These are phyloP conservation scores for Rossbeevera mucosa DNA, from an alignment of 768 basidiomycete species.

Conservation along the genomic window DNA sequence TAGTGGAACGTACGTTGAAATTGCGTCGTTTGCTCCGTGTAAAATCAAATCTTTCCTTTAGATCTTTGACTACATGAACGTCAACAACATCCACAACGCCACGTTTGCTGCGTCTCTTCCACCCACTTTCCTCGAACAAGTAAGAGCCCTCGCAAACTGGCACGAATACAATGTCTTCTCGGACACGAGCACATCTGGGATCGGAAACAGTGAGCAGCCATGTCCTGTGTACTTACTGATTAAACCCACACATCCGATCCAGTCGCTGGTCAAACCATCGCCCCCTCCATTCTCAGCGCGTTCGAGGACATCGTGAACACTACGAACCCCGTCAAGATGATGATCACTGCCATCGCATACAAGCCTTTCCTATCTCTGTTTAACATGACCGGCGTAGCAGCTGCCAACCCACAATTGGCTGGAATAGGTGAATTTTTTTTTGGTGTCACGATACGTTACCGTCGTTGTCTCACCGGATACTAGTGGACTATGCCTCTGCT, in stretches of 20 bases:
- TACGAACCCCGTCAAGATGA: conserved; percentile 51
- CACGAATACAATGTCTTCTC: conserved; percentile 71
- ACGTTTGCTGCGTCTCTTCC: conserved; percentile 48
- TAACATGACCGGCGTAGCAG: conserved; percentile 63
- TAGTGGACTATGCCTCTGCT: conserved; percentile 61
- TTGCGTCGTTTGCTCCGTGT: not conserved
- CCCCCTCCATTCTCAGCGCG: conserved; percentile 55
- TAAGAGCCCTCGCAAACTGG: conserved; percentile 61
- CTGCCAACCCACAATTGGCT: conserved; percentile 48
- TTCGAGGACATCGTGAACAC: conserved; percentile 48
- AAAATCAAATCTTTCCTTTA: conserved; percentile 17
- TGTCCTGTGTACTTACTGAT: not conserved
- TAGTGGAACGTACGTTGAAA: conserved; percentile 43
- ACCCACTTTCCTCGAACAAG: conserved; percentile 46
- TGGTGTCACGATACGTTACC: not conserved
- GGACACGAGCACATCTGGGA: conserved; percentile 45
- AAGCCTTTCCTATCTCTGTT: conserved; percentile 77
- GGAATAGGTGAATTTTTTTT: conserved; percentile 44
- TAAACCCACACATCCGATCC: not conserved
- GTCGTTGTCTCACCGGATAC: not conserved
- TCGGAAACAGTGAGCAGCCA: conserved; percentile 54
- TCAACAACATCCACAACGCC: conserved; percentile 61
- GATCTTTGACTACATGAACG: conserved; percentile 74
- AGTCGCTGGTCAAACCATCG: conserved; percentile 67
- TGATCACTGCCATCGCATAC: conserved; percentile 61